Percentiles rank a stretch among this genome's conserved stretches.
Conservation (phyloP, 2,329 filamentous ascomycete species). For the Whalleya microplaca region DNA sequence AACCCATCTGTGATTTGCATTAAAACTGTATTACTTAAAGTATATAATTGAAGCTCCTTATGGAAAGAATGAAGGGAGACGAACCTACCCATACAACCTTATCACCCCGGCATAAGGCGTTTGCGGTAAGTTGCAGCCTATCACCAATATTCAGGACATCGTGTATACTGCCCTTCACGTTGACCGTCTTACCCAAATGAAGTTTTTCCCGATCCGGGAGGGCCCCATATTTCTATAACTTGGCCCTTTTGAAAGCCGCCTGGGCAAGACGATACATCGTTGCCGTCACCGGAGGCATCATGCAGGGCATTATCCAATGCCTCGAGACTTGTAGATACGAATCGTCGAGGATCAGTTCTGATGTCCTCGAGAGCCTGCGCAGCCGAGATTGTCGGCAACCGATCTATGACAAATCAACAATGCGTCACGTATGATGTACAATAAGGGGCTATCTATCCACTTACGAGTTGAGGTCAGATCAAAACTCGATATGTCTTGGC, state of each 20-base stretch:
- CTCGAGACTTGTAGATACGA: constrained; percentile 59
- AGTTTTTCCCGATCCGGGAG: constrained; percentile 85
- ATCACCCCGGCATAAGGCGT: constrained; percentile 62
- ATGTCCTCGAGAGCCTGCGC: constrained; percentile 70
- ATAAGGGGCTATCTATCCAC: constrained; percentile 33
- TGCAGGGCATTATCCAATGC: constrained; percentile 55
- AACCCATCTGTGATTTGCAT: constrained; percentile 45
- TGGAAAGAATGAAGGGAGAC: constrained; percentile 11
- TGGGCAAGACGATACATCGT: constrained; percentile 12
- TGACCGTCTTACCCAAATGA: constrained; percentile 67
- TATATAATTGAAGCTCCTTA: too few relatives aligned
- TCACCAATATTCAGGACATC: constrained; percentile 16
- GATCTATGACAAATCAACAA: constrained; percentile 56
- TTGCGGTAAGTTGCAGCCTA: constrained; percentile 72
- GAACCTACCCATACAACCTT: constrained; percentile 80
- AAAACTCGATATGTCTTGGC: constrained; percentile 65
- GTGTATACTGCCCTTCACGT: neutral
- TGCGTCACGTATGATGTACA: neutral
- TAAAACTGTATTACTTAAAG: constrained; percentile 13
- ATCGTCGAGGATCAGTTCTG: constrained; percentile 51
- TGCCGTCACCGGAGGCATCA: constrained; percentile 27
- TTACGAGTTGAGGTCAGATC: constrained; percentile 56
- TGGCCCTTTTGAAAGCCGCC: constrained; percentile 75
- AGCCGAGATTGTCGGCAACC: constrained; percentile 76
- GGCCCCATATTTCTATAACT: constrained; percentile 86